Evolutionary conservation across 345 rosid species (phyloP).

Genomic region (Aquilaria sinensis): DNA sequence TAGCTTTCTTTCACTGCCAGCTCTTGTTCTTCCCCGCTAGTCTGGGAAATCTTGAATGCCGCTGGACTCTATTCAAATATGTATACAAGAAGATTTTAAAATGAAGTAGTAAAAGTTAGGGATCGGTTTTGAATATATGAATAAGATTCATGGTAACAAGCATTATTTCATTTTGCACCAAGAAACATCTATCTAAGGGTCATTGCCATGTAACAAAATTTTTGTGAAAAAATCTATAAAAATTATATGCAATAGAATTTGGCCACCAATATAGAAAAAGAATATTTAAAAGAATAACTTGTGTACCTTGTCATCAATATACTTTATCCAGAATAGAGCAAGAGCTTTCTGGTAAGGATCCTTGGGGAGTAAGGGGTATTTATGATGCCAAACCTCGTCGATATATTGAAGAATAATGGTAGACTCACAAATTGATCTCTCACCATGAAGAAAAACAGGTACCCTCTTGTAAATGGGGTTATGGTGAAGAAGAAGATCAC

Average conservation of each 20-base stretch:
- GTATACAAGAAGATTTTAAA: no score
- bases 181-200: neutral
- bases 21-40: constrained; percentile 7
- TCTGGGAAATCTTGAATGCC: neutral
- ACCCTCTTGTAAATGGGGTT: constrained; percentile 7
- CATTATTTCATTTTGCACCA: neutral
- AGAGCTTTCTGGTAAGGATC: constrained; percentile 3
- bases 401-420: constrained; percentile 8
- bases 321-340: constrained; percentile 9
- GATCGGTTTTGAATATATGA: no score
- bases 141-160: neutral
- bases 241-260: neutral
- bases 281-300: neutral
- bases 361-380: neutral
- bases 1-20: constrained; percentile 2
- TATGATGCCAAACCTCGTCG: constrained; percentile 2
- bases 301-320: constrained; percentile 2
- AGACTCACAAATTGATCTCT: constrained; percentile 9
- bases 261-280: neutral
- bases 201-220: neutral
- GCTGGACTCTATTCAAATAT: neutral
- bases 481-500: constrained; percentile 2
- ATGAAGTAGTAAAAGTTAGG: no score
- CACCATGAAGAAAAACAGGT: constrained; percentile 11
- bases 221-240: neutral